Evolutionary conservation across 441 rosid species (phyloP).

Genomic region (Populus hybrid): DNA sequence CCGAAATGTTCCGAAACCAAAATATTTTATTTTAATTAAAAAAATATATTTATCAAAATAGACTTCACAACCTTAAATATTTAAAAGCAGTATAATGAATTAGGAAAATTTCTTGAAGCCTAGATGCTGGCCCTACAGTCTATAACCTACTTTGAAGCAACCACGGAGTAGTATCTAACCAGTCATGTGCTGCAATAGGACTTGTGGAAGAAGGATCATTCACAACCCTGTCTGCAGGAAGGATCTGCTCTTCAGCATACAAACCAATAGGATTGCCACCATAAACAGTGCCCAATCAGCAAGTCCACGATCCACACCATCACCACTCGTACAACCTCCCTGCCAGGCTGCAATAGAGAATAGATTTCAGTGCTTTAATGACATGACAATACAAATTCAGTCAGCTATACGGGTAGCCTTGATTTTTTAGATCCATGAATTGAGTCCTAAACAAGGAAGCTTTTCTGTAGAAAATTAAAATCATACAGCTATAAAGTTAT

Average conservation of each 20-base stretch:
- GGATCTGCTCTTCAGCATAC: slow-evolving; percentile 85
- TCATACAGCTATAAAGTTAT: too few relatives aligned
- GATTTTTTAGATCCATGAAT: too few relatives aligned
- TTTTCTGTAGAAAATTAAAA: too few relatives aligned
- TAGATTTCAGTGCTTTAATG: not conserved
- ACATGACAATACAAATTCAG: too few relatives aligned
- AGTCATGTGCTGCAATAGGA: slow-evolving; percentile 82
- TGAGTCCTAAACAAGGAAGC: too few relatives aligned
- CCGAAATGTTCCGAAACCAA: too few relatives aligned
- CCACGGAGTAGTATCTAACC: slow-evolving; percentile 61
- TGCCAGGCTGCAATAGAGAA: slow-evolving; percentile 34
- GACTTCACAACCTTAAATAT: too few relatives aligned
- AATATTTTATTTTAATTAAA: too few relatives aligned
- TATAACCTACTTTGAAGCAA: slow-evolving; percentile 70
- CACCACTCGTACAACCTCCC: slow-evolving; percentile 90
- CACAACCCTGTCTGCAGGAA: slow-evolving; percentile 71
- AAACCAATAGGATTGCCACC: slow-evolving; percentile 75
- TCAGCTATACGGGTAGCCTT: too few relatives aligned
- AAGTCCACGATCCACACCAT: slow-evolving; percentile 73
- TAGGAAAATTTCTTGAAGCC: not conserved
- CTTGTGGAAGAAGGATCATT: slow-evolving; percentile 73
- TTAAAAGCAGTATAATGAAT: not conserved
- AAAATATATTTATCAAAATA: too few relatives aligned
- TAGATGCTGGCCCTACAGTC: not conserved
- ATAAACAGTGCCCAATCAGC: slow-evolving; percentile 71